Evolutionary conservation across 1,284 basidiomycete species (phyloP).

Genomic region (Papiliotrema laurentii): DNA sequence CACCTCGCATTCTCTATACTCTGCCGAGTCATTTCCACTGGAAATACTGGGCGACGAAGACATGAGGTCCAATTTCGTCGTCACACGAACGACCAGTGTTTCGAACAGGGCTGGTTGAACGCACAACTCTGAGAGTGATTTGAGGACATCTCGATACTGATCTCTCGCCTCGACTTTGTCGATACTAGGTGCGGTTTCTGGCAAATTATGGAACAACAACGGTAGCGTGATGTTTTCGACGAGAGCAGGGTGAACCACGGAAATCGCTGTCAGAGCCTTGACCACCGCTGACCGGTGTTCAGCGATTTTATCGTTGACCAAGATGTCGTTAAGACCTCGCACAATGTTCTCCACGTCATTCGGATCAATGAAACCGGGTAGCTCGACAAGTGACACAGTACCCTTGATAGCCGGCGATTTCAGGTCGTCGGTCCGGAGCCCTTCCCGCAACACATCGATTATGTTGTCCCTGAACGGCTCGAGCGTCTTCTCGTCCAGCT

Average conservation of each 20-base stretch:
- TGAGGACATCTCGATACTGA: constrained; percentile 65
- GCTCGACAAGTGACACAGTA: constrained; percentile 60
- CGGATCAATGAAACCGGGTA: constrained; percentile 59
- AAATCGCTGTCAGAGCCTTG: constrained; percentile 64
- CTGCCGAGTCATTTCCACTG: constrained; percentile 13
- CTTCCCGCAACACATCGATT: constrained; percentile 42
- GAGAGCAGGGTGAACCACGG: constrained; percentile 60
- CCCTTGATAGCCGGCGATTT: constrained; percentile 56
- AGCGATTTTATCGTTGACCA: constrained; percentile 58
- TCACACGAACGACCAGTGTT: constrained; percentile 71
- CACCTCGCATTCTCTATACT: constrained; percentile 54
- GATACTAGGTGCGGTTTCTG: constrained; percentile 59
- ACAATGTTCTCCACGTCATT: constrained; percentile 77
- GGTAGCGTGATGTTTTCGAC: constrained; percentile 75
- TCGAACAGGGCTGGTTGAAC: constrained; percentile 74
- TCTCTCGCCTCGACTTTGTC: constrained; percentile 58
- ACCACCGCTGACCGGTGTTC: constrained; percentile 56
- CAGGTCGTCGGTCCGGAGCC: constrained; percentile 50
- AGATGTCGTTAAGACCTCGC: constrained; percentile 64
- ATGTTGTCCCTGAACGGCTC: constrained; percentile 69
- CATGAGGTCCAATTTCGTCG: constrained; percentile 68
- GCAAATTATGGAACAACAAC: constrained; percentile 67
- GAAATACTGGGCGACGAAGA: constrained; percentile 26
- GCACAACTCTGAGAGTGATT: constrained; percentile 70
- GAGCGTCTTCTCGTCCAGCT: constrained; percentile 51